Base-by-base conservation (phyloP, 352 stramenopile species). In the Phytopythium montanum region DNA sequence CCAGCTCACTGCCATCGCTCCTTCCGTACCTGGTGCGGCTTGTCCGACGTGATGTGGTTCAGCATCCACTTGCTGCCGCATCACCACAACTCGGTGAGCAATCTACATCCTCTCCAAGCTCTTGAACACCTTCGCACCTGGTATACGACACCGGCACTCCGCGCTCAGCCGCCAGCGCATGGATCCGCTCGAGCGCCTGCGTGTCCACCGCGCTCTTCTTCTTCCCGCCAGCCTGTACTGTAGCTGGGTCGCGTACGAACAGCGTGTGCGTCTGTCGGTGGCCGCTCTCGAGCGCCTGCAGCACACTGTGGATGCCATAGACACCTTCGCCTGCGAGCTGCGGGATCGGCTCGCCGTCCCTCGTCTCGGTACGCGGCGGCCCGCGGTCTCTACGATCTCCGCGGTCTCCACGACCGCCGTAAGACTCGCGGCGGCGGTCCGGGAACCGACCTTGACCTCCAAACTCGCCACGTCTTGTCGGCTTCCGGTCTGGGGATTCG, bases 11-110 rank as follows among this genome's bases (percentile, higher is more conserved):
- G 19, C 8, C 39, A 45, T 16, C 18, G 18, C 39, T 23, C 18
- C 16, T 23, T 8, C 5, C 16, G 7, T 23, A 90, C 82, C 64
- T 93, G 85, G 60, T 94, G 85, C 14, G 85, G 85, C 45, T 92
- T 92, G 70, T 94, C 81, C 3, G 81, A 70, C 16, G 82, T 91
- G 38, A 91, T 85, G 44, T 91, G 79, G 55, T 94, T 94, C 16
- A 94, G 64, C 77, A 86, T 89, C 81, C 81, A 92, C 68, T 94
- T 94, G 70, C 78, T 92, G 16, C 7, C 64, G 34, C 6, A 69
- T 28, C 13, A 10, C 23, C 21, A 34, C 3, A 5, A 16, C 18
- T 2, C n/a, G 46, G 36, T 33, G 28, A 38, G 25, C 60, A 16
- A 9, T 10, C 16, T 31, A 31, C 39, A 8, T n/a, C 39, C 39